These are phyloP conservation scores for Silene vulgaris DNA, from an alignment of 179 eudicot genomes.

Conservation along the genomic window DNA sequence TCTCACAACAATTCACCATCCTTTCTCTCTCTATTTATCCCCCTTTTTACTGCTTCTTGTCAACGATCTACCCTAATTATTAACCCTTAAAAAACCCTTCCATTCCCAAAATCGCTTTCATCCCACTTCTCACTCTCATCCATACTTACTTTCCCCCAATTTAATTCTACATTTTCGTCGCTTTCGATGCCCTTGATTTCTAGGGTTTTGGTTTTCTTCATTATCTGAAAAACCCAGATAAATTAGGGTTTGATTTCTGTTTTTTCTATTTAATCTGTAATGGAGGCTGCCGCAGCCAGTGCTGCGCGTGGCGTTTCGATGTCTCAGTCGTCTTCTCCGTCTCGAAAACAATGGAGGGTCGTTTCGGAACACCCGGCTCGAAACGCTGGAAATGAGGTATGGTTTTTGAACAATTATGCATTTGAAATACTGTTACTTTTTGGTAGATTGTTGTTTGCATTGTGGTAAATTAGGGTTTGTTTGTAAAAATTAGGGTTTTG, in stretches of 20 bases:
- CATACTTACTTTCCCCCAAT: not conserved
- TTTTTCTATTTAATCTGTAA: constrained; percentile 12
- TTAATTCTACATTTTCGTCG: not conserved
- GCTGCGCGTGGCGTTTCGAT: constrained; percentile 54
- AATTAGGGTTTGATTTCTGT: constrained; percentile 32
- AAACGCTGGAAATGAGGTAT: constrained; percentile 50
- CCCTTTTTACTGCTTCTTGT: constrained; percentile 15
- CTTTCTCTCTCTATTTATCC: constrained; percentile 3
- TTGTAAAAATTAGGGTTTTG: constrained; percentile 28
- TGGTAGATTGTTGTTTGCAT: constrained; percentile 16
- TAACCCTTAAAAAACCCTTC: constrained; percentile 28
- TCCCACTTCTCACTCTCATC: not conserved
- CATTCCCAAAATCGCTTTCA: constrained; percentile 17
- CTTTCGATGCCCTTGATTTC: constrained; percentile 22
- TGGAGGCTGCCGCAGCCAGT: constrained; percentile 67
- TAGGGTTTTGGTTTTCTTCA: constrained; percentile 29
- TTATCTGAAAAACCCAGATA: constrained; percentile 9
- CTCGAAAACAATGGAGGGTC: constrained; percentile 80
- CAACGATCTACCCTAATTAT: constrained; percentile 25
- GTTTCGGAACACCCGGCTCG: constrained; percentile 64
- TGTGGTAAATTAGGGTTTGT: constrained; percentile 23
- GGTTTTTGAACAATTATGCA: not conserved
- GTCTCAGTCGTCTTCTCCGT: constrained; percentile 37
- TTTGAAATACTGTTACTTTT: not conserved
- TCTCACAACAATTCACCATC: not conserved